phyloP scores from a whole-genome alignment of 495 filamentous ascomycete species.

The Chaetomidium leptoderma region DNA sequence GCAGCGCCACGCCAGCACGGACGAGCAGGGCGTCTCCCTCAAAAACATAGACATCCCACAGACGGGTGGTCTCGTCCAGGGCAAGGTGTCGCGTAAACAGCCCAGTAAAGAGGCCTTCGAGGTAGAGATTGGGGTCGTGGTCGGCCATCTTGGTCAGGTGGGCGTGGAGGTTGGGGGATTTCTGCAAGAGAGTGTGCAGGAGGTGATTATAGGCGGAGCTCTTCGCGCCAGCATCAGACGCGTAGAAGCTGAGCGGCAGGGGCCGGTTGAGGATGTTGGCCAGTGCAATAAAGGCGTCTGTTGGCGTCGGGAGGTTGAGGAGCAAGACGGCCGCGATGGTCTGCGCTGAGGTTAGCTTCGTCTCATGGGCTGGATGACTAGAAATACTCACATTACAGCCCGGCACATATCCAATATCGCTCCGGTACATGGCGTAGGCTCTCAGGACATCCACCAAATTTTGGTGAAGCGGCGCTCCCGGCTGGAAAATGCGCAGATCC shows the following conservation, averaged over 20 bases:
- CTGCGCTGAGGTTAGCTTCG: conserved; percentile 37
- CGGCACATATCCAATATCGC: conserved; percentile 84
- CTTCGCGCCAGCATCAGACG: conserved; percentile 68
- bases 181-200: conserved; percentile 64
- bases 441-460: conserved; percentile 74
- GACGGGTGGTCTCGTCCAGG: conserved; percentile 68
- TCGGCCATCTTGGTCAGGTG: conserved; percentile 55
- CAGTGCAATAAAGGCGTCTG: conserved; percentile 73
- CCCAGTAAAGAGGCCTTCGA: conserved; percentile 48
- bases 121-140: conserved; percentile 40
- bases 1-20: conserved; percentile 68
- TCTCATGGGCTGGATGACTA: neutral
- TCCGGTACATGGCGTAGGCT: conserved; percentile 90
- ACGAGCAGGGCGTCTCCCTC: conserved; percentile 83
- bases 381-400: conserved; percentile 68
- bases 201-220: conserved; percentile 67
- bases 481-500: conserved; percentile 80
- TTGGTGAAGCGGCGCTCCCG: conserved; percentile 67
- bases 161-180: conserved; percentile 62
- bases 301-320: conserved; percentile 68
- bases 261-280: conserved; percentile 88
- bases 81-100: conserved; percentile 53
- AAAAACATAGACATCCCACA: conserved; percentile 95
- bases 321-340: conserved; percentile 83
- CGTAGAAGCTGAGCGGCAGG: conserved; percentile 81